These are phyloP conservation scores for Acanthamoeba healyi DNA, from an alignment of 208 protist species.

Conservation along the genomic window DNA sequence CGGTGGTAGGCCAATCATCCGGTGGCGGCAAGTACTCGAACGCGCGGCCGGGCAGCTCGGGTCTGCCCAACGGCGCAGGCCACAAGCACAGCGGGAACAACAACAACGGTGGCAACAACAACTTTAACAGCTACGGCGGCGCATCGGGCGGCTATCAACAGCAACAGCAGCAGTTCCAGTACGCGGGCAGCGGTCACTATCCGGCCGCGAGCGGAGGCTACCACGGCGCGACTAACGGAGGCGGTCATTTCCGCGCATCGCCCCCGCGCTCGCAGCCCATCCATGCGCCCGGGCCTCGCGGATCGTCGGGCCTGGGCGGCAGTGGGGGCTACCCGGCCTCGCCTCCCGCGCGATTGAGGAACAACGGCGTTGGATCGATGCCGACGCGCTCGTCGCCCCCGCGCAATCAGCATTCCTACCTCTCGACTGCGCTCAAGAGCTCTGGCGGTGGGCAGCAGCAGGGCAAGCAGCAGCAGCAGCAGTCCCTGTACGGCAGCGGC, in stretches of 20 bases:
- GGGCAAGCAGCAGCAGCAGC: conserved; percentile 27
- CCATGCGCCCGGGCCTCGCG: conserved; percentile 11
- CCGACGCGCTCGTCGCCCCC: conserved; percentile 55
- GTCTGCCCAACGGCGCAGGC: conserved; percentile 25
- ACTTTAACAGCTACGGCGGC: not conserved
- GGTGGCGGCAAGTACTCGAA: conserved; percentile 32
- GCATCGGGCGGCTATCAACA: not conserved
- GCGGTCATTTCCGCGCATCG: not conserved
- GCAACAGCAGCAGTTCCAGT: not conserved
- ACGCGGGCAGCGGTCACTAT: conserved; percentile 21
- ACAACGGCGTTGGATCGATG: conserved; percentile 61
- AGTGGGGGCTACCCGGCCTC: conserved; percentile 58
- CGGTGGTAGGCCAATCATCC: no score
- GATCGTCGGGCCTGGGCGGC: conserved; percentile 35
- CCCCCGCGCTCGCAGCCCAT: conserved; percentile 57
- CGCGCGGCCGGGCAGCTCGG: conserved; percentile 3
- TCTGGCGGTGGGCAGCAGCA: not conserved
- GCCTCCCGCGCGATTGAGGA: conserved; percentile 23
- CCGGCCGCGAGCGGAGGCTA: not conserved
- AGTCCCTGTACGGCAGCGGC: no score
- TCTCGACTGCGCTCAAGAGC: conserved; percentile 3
- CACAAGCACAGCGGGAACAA: conserved; percentile 19
- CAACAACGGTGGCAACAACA: not conserved
- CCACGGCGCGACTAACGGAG: not conserved
- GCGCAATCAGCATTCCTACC: conserved; percentile 50